Conservation (phyloP, 441 rosid species). For the Monsonia emarginata region DNA sequence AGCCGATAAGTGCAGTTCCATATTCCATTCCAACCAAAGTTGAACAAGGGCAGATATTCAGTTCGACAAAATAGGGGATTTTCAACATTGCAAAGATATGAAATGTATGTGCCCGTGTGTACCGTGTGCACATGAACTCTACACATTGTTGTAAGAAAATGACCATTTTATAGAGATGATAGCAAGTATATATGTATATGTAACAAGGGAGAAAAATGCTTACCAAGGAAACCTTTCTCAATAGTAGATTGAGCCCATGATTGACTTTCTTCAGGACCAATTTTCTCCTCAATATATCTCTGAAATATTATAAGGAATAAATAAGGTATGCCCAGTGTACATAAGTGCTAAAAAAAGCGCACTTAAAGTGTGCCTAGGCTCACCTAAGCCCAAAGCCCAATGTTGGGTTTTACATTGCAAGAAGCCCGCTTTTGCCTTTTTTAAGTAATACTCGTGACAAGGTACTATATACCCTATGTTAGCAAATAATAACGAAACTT, state of each 20-base stretch:
- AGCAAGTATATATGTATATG: not conserved
- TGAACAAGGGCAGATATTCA: too few relatives aligned
- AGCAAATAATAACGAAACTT: too few relatives aligned
- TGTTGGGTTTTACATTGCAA: too few relatives aligned
- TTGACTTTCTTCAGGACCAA: conserved; percentile 27
- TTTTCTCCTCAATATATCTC: conserved; percentile 34
- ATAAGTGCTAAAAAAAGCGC: too few relatives aligned
- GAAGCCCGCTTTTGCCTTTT: too few relatives aligned
- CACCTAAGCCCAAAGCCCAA: too few relatives aligned
- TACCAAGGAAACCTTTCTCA: conserved; percentile 42
- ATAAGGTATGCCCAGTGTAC: not conserved
- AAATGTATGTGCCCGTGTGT: not conserved
- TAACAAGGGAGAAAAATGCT: not conserved
- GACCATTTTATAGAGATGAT: not conserved
- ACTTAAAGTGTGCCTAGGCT: too few relatives aligned
- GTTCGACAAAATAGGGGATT: not conserved
- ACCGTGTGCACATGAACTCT: not conserved
- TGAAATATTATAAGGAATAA: conserved; percentile 12
- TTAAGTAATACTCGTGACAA: too few relatives aligned
- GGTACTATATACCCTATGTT: too few relatives aligned
- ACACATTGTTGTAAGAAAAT: not conserved
- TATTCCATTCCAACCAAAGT: too few relatives aligned
- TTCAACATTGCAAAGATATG: not conserved
- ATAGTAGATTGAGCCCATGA: conserved; percentile 26
- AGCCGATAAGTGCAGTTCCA: too few relatives aligned